These are phyloP conservation scores for Rhododendron ovatum DNA, from an alignment of 148 eudicot species.

Conservation along the genomic window DNA sequence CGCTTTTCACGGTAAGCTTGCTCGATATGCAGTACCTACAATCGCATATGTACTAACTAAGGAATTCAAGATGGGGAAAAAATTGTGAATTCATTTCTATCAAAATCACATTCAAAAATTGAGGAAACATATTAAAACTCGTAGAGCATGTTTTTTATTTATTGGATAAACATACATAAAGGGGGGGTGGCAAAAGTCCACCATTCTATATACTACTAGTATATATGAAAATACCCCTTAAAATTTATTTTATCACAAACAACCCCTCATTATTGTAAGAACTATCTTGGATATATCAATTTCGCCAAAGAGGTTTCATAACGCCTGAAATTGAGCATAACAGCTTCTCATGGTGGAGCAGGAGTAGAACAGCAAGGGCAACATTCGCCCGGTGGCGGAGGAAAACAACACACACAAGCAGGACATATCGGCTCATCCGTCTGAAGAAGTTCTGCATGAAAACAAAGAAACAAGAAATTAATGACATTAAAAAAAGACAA, in stretches of 20 bases:
- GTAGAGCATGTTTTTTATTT: background rate
- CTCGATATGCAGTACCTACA: too few species aligned
- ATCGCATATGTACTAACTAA: too few species aligned
- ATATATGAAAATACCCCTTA: background rate
- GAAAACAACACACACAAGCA: slow-evolving; percentile 29
- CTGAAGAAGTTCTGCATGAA: slow-evolving; percentile 5
- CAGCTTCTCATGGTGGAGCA: background rate
- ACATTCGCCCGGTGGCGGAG: slow-evolving; percentile 5
- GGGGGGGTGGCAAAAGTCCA: background rate
- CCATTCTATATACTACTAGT: background rate
- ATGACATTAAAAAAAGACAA: background rate
- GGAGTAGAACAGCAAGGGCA: slow-evolving; percentile 15
- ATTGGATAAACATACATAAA: background rate
- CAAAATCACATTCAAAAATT: background rate
- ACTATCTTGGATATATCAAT: background rate
- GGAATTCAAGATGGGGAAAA: too few species aligned
- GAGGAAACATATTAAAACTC: background rate
- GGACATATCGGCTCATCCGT: slow-evolving; percentile 12
- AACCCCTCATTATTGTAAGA: background rate
- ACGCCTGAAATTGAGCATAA: background rate
- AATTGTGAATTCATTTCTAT: background rate
- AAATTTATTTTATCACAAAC: background rate
- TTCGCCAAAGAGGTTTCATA: background rate
- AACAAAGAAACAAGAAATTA: background rate
- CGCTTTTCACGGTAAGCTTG: too few species aligned